These are phyloP conservation scores for Talaromyces sp. DNA, from an alignment of 2,329 filamentous ascomycete species.

Conservation along the genomic window DNA sequence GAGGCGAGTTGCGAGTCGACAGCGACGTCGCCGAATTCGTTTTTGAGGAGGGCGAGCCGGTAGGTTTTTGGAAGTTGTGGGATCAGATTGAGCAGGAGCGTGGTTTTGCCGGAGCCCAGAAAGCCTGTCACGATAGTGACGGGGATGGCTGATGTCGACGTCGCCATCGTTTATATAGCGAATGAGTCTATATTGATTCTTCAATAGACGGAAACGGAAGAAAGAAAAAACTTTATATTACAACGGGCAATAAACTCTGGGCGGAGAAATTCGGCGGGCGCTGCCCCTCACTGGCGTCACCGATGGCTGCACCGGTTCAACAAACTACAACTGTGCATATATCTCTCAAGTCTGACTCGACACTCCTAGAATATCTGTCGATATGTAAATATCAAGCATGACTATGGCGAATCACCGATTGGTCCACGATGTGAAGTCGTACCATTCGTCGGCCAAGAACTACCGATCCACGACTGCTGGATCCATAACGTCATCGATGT, in stretches of 20 bases:
- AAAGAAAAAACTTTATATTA: background rate
- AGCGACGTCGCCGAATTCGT: constrained; percentile 93
- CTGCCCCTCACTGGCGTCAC: background rate
- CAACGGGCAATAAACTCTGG: background rate
- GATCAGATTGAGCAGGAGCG: constrained; percentile 86
- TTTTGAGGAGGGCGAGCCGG: constrained; percentile 90
- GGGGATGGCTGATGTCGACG: constrained; percentile 57
- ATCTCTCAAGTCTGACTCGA: background rate
- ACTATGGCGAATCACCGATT: background rate
- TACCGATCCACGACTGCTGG: background rate
- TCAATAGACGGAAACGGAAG: background rate
- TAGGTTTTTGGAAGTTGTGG: constrained; percentile 85
- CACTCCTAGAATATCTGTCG: background rate
- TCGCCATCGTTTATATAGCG: background rate
- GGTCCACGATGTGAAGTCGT: background rate
- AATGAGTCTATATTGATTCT: background rate
- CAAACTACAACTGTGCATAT: background rate
- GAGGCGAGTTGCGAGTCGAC: constrained; percentile 88
- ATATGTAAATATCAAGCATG: background rate
- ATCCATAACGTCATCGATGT: background rate
- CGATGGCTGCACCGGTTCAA: background rate
- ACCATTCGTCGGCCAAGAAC: background rate
- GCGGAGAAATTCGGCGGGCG: background rate
- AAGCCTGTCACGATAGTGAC: constrained; percentile 96
- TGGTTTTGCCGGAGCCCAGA: constrained; percentile 93